Evolutionary conservation across 768 basidiomycete genomes (phyloP), one percentile per base, ranked within the genome.

Genomic region (Pholiota molesta): DNA sequence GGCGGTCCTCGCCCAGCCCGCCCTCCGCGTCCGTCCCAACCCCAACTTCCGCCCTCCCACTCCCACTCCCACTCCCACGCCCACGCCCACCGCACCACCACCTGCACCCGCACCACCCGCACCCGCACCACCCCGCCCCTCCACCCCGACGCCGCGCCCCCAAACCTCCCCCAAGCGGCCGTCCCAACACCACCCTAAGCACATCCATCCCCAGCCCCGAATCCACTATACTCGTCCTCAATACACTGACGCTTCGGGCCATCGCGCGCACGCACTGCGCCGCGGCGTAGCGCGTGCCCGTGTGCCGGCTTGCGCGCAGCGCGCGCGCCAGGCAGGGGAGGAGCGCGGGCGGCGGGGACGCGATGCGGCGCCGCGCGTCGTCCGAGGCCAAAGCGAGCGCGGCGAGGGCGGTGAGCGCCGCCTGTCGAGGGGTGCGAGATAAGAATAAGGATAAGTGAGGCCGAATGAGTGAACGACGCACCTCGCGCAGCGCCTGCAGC

Each of bases 211-310:
- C 94, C 3, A 96, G 77, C 1, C 90, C 92, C 33, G 84, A 86
- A 68, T 98, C 95, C 3, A 94, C 85, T 17, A 98, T 82, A 61
- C 87, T 93, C 35, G 95, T 97, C 31, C 94, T 79, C 31, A 96
- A 78, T 10, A 95, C 89, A 0, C 87, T 83, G 2, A 96, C 88
- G 8, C 88, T 88, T 23, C 97, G 83, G 42, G 87, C 87, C 40
- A 99, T 79, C 0, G 91, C 90, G 16, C 95, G 80, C 1, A 94
- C 82, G 65, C 90, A 91, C 67, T 97, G 95, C 68, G 93, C 95
- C 0, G 92, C 91, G 0, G 92, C 93, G 49, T 91, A 92, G 6
- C 95, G 86, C 3, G 96, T 89, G 0, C 91, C 92, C 16, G 87
- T 78, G 59, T 89, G 83, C 0, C 79, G 81, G 57, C 92, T 88